phyloP scores from a whole-genome alignment of 2,329 filamentous ascomycete species.

The Achaetomium macrosporum region DNA sequence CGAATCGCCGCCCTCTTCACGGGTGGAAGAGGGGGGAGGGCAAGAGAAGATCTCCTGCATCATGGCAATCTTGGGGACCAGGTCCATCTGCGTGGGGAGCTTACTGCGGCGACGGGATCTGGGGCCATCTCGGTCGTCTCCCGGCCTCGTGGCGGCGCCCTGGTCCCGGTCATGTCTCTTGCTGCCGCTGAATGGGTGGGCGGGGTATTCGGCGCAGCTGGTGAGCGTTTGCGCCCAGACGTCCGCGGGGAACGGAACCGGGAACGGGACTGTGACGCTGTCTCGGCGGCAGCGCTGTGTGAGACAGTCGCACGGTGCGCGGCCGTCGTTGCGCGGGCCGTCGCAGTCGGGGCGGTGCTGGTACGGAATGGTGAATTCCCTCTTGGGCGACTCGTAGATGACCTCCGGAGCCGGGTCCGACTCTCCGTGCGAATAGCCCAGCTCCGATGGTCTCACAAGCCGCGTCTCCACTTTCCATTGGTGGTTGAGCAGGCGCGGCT shows the following conservation, averaged over 20 bases:
- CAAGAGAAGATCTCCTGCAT: slow-evolving; percentile 60
- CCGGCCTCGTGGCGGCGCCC: slow-evolving; percentile 28
- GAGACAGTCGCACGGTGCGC: slow-evolving; percentile 44
- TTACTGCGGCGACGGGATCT: slow-evolving; percentile 10
- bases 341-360: slow-evolving; percentile 48
- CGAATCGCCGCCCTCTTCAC: slow-evolving; percentile 21
- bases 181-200: slow-evolving; percentile 29
- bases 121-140: slow-evolving; percentile 30
- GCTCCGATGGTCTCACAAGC: slow-evolving; percentile 51
- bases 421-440: slow-evolving; percentile 35
- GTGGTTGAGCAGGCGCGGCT: slow-evolving; percentile 48
- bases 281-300: slow-evolving; percentile 38
- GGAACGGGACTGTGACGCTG: slow-evolving; percentile 45
- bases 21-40: slow-evolving; percentile 33
- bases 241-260: slow-evolving; percentile 42
- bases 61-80: slow-evolving; percentile 58
- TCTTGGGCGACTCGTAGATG: slow-evolving; percentile 41
- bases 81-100: slow-evolving; percentile 45
- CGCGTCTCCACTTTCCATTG: slow-evolving; percentile 56
- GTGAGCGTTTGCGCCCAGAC: slow-evolving; percentile 55
- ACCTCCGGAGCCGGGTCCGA: slow-evolving; percentile 31
- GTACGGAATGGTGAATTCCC: slow-evolving; percentile 42
- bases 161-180: slow-evolving; percentile 23
- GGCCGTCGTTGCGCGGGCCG: slow-evolving; percentile 32
- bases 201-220: slow-evolving; percentile 48